These are phyloP conservation scores for Chromera velia DNA, from an alignment of 73 alveolate genomes.

Conservation along the genomic window DNA sequence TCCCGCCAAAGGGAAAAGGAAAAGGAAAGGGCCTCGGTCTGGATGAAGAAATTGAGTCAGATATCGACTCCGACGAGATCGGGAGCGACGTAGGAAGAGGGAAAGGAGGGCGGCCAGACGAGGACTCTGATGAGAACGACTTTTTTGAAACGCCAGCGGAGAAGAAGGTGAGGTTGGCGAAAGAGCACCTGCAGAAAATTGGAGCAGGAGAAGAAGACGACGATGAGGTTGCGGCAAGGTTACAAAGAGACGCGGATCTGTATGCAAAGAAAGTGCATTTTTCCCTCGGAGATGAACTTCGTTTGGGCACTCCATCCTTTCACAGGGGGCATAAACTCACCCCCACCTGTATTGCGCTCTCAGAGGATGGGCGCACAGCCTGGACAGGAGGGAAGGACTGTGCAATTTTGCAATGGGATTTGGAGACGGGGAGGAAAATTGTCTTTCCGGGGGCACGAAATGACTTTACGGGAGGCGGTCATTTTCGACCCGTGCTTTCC, in stretches of 20 bases:
- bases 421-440: not conserved
- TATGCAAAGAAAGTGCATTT: not conserved
- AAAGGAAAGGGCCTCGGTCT: too few relatives aligned
- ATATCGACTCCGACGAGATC: not conserved
- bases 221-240: not conserved
- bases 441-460: not conserved
- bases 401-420: not conserved
- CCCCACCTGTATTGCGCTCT: not conserved
- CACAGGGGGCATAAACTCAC: not conserved
- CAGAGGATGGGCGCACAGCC: not conserved
- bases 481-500: not conserved
- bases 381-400: not conserved
- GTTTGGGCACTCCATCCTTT: not conserved
- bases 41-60: not conserved
- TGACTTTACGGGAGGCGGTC: not conserved
- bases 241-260: not conserved
- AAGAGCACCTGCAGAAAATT: not conserved
- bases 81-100: not conserved
- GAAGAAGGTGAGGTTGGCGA: not conserved
- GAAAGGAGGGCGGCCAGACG: not conserved
- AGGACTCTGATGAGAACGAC: not conserved
- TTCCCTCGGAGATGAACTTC: not conserved
- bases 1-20: not conserved
- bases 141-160: not conserved
- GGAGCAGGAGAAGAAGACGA: not conserved